phyloP scores from a whole-genome alignment of 2,329 filamentous ascomycete species.

The Colletotrichum sp. region DNA sequence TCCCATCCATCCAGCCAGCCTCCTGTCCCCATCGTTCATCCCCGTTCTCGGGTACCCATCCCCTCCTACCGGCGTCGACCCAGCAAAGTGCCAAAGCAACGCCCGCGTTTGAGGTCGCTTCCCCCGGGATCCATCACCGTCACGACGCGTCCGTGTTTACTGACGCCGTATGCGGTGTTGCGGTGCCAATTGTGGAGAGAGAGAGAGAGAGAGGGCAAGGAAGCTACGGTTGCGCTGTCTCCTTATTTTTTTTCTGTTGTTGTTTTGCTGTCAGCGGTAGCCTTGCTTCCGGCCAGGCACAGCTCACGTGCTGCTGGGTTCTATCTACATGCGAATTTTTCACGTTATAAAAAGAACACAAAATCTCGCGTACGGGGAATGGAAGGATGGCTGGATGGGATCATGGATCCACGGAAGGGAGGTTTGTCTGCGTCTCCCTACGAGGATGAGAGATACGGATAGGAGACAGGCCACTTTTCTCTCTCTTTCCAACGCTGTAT shows the following conservation, averaged over 20 bases:
- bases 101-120: not conserved
- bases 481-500: not conserved
- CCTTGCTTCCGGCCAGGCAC: slow-evolving; percentile 11
- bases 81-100: not conserved
- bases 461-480: not conserved
- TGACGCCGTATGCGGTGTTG: not conserved
- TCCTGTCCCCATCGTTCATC: not conserved
- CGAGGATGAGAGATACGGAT: not conserved
- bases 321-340: not conserved
- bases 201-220: not conserved
- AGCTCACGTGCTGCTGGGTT: not conserved
- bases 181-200: not conserved
- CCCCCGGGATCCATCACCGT: not conserved
- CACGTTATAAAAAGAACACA: not conserved
- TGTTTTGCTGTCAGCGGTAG: not conserved
- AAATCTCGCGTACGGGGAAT: not conserved
- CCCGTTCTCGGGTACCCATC: not conserved
- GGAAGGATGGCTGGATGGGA: not conserved
- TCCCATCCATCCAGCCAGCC: not conserved
- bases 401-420: not conserved
- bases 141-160: not conserved
- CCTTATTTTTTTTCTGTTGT: not conserved
- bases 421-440: not conserved
- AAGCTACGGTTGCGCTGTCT: not conserved
- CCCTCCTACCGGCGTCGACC: not conserved